Evolutionary conservation across 768 basidiomycete species (phyloP), one percentile per base, ranked within the genome.

Genomic region (Rhodotorula diobovata): DNA sequence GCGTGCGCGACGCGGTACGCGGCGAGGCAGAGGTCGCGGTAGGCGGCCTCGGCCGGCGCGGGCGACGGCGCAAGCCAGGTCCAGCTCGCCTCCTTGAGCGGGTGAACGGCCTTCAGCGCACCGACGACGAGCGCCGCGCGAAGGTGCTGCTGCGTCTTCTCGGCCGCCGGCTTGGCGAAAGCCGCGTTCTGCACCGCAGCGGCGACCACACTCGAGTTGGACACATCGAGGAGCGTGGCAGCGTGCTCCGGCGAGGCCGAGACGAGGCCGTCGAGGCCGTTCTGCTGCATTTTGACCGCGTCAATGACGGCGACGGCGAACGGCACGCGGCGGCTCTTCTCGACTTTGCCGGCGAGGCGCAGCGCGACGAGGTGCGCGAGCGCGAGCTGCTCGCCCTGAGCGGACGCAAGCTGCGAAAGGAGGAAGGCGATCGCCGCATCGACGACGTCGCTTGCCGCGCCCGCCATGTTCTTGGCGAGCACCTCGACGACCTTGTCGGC

Each of bases 1-100:
- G 86, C 86, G 75, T 88, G 91, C 14, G 86, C 86, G 30, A 91
- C 77, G 28, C 77, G 80, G 81, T 96, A 97, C 9, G 92, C 79
- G 21, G 81, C 79, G 41, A 87, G 85, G 80, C 87, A 84, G 67
- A 92, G 83, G n/a, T 79, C 76, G 34, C 88, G 83, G 76, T 88
- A 91, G 30, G 37, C 79, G 81, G 30, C 80, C 71, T 23, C 81
- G 9, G 10, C 35, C 28, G 37, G 21, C 2, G 18, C 32, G 80
- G 45, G 71, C 30, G 79, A 67, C 4, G 54, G 32, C 30, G 37
- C 76, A 20, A 75, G 71, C 62, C 64, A 67, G 34, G 53, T 61
- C 57, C 73, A 74, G 12, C n/a, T 51, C 4, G 70, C 61, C 23
- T 55, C 57, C 30, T 50, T n/a, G 28, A 39, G 21, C 3, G 78